Evolutionary conservation across 2,329 filamentous ascomycete species (phyloP), one percentile per base, ranked within the genome.

Genomic region (Blumeria graminis): DNA sequence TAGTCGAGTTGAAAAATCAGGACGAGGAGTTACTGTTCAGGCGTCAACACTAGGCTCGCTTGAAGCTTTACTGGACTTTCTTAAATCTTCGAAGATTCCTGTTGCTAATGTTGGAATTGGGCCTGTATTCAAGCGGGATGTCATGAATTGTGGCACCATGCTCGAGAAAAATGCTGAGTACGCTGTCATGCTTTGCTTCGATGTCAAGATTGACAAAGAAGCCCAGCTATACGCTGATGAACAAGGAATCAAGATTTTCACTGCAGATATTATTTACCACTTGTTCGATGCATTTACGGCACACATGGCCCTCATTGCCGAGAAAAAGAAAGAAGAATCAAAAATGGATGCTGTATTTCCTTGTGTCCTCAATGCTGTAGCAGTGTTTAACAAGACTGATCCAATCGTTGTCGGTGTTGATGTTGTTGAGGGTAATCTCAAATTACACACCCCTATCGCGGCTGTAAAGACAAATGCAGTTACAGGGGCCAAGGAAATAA

Each of bases 171-270:
- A 82, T 14, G 87, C 87, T 62, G 89, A 98, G 67, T 93, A 82
- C 63, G 92, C 92, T n/a, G 86, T 96, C 68, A 98, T 98, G 92
- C 81, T 98, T 55, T 96, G 92, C 69, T 98, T 98, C 76, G 93
- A 98, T 69, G 92, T 98, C 71, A 96, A 95, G 74, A 86, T 98
- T 14, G 92, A 98, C 72, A 96, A 94, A 70, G 92, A 98, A 67
- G 92, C 92, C 0, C 81, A 84, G 62, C 76, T 78, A 9, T 94
- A 96, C 64, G 92, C 92, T 10, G 87, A 95, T 16, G 88, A 96
- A 57, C 81, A 94, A 60, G 88, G 88, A 55, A 86, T 98, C 72
- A 96, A 94, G 75, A 86, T 98, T 64, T 98, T 98, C 74, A 94
- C 87, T 3, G 92, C 93, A 2, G 90, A 98, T 69, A 98, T 98